Percentiles rank a stretch among this genome's conserved stretches.
phyloP scores from a whole-genome alignment of 2,329 filamentous ascomycete genomes.

The Fusarium veterinarium region DNA sequence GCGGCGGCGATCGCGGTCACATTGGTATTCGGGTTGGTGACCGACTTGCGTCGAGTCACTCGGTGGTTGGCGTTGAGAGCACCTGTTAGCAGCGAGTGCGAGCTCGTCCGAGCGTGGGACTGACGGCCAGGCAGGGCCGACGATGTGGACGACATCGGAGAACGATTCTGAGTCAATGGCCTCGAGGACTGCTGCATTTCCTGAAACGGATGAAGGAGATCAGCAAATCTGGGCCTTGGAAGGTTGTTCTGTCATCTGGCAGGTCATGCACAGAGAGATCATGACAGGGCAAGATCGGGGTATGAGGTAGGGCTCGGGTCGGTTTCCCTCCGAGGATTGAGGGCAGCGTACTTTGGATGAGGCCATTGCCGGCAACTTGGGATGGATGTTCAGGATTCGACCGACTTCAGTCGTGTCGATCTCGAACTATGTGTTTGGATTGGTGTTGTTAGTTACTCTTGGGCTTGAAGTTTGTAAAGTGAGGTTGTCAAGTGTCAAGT shows the following conservation, averaged over 20 bases:
- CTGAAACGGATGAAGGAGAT: slow-evolving; percentile 55
- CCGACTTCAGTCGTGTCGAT: slow-evolving; percentile 49
- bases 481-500: slow-evolving; percentile 31
- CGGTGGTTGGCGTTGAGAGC: slow-evolving; percentile 85
- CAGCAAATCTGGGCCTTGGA: slow-evolving; percentile 51
- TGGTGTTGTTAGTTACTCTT: slow-evolving; percentile 37
- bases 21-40: slow-evolving; percentile 79
- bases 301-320: slow-evolving; percentile 32
- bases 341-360: slow-evolving; percentile 68
- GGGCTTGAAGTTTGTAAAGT: slow-evolving; percentile 19
- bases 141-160: slow-evolving; percentile 68
- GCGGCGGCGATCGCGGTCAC: slow-evolving; percentile 81
- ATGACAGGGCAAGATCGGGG: slow-evolving; percentile 36
- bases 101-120: slow-evolving; percentile 79
- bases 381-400: slow-evolving; percentile 49
- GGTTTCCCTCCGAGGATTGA: slow-evolving; percentile 37
- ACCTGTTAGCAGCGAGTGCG: slow-evolving; percentile 81
- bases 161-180: slow-evolving; percentile 73
- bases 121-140: slow-evolving; percentile 70
- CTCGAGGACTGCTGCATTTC: slow-evolving; percentile 74
- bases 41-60: slow-evolving; percentile 93
- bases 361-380: slow-evolving; percentile 64
- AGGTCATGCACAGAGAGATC: slow-evolving; percentile 41
- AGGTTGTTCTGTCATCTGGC: slow-evolving; percentile 47
- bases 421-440: slow-evolving; percentile 43